Base-by-base conservation (phyloP, 805 yeast genomes). In the Phaffomyces thermotolerans region DNA sequence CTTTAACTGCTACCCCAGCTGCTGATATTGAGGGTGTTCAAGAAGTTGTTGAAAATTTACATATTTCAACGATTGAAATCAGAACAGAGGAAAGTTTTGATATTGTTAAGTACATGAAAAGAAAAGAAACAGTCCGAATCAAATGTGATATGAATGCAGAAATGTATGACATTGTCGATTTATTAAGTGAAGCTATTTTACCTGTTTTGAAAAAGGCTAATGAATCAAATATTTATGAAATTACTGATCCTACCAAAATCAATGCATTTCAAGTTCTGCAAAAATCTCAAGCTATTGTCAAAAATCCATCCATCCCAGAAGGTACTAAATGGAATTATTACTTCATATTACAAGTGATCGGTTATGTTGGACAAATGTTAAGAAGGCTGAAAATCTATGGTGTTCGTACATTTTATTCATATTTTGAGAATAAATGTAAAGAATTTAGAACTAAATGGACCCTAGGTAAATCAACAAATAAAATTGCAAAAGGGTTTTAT, bases 1-100 rank as follows among this genome's bases (percentile, higher is more conserved):
- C 96, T 0, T 67, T 93, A 49, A 89, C 98, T 0, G 99, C 99
- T 1, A 93, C 99, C 0, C 99, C 99, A 0, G 93, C 96, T 0
- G 71, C 95, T 1, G 83, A 83, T 46, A 74, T 87, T 2, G 95
- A 85, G 45, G 86, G 91, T 3, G 95, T 95, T 0, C 97, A 95
- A 60, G 82, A 78, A 38, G 83, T 93, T 24, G 79, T 93, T 1
- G 73, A 76, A 44, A 87, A 86, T 53, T 65, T 93, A 46, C 63
- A 64, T 24, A 84, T 93, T 1, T 81, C 96, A 0, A 72, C 72
- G 43, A 79, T 89, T 36, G 97, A 91, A 59, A 78, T 90, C 18
- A 69, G 98, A 46, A 84, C 96, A 0, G 98, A 93, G 57, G 75
- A 76, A 32, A 82, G 93, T 51, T 69, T 78, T 15, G 98, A 95